Evolutionary conservation across 192 early-diverging fungal species (phyloP), one percentile per base, ranked within the genome.

Genomic region (Coemansia biformis): DNA sequence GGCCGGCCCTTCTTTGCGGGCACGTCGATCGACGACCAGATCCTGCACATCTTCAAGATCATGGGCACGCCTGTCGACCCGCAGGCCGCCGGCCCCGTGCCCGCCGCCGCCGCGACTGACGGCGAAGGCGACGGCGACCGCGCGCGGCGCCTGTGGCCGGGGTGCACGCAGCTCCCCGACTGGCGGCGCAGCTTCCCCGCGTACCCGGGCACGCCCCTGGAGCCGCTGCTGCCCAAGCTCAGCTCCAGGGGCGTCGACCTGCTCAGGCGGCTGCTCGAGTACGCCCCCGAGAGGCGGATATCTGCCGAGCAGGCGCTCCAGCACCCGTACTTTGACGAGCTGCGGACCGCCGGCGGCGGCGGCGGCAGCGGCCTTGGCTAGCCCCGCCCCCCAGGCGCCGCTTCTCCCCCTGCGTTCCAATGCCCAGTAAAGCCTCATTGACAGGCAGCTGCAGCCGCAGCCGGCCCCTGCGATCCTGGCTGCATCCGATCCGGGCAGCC

Each of bases 1-100:
- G 93, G 95, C 19, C 80, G 89, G 29, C 92, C 93, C 8, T 71
- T 96, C 23, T 96, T 98, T 53, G 83, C 91, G 6, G 96, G 96
- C 52, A 85, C 79, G 23, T 94, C 92, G 6, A 81, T 87, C 15
- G 64, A 79, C 36, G 91, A 94, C 66, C 92, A 98, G 61, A 54
- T 98, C 23, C 54, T 86, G 33, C 80, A 86, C 28, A 96, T 97
- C 43, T 97, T 93, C 79, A 95, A 92, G 66, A 79, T 88, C 43
- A 57, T 89, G 59, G 90, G 90, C 29, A 89, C 90, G 10, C 90
- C 89, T 12, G 78, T 84, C 38, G 84, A 86, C 48, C 82, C 83
- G 29, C 75, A 69, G 24, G 49, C 31, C 8, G 38, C 38, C 36
- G 28, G 6, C 38, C 11, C 38, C 9, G 31, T 31, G 10, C 18